These are phyloP conservation scores for Diplodia mutila DNA, from an alignment of 2,329 filamentous ascomycete genomes.

Conservation along the genomic window DNA sequence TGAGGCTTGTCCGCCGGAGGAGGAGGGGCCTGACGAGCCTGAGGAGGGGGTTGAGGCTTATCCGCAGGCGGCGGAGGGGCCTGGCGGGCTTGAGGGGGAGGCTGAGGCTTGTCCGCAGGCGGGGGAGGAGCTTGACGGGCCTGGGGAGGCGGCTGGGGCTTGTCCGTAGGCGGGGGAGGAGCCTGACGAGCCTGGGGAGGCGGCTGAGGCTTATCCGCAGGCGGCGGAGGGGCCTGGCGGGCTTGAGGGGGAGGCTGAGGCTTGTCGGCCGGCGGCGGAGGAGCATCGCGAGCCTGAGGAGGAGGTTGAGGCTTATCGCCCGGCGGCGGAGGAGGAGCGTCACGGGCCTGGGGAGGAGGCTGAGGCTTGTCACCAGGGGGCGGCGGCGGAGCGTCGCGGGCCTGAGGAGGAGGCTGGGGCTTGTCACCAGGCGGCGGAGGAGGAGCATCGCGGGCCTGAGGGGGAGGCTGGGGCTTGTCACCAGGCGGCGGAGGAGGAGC, in stretches of 20 bases:
- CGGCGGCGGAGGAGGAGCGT: background rate
- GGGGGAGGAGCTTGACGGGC: background rate
- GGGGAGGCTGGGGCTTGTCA: background rate
- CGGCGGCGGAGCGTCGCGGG: constrained; percentile 2
- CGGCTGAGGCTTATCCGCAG: background rate
- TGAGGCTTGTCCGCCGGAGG: background rate
- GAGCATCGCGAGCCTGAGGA: background rate
- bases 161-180: background rate
- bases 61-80: background rate
- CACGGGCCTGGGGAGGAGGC: background rate
- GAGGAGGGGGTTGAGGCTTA: background rate
- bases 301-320: background rate
- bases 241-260: background rate
- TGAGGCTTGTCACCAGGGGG: background rate
- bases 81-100: background rate
- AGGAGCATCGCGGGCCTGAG: background rate
- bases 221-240: background rate
- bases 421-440: background rate
- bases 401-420: background rate
- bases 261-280: background rate
- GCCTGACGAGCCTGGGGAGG: background rate
- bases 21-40: background rate
- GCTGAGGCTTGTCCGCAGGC: background rate
- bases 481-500: background rate
- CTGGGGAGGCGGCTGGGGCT: background rate